Evolutionary conservation across 2,329 filamentous ascomycete genomes (phyloP).

Genomic region (Penicillium sp.): DNA sequence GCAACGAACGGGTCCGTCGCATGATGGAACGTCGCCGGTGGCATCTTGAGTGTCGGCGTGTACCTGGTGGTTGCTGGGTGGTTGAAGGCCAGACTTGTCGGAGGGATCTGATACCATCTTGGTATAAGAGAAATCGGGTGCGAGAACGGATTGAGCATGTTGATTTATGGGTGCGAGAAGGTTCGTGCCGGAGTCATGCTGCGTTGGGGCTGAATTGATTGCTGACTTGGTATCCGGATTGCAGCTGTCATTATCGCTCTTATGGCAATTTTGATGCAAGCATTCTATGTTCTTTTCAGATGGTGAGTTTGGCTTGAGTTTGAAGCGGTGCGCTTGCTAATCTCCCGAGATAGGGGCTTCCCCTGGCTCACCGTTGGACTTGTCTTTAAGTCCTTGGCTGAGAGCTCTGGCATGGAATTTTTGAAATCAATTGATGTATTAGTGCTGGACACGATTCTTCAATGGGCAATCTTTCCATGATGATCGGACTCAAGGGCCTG

Average conservation of each 20-base stretch:
- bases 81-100: conserved; percentile 37
- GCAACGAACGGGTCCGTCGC: conserved; percentile 38
- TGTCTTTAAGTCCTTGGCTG: neutral
- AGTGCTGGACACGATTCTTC: neutral
- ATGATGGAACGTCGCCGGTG: conserved; percentile 45
- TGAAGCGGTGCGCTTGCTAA: neutral
- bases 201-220: neutral
- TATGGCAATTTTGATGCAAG: conserved; percentile 5
- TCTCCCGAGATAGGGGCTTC: neutral
- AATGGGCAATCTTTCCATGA: neutral
- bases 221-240: neutral
- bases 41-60: conserved; percentile 41
- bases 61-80: conserved; percentile 38
- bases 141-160: conserved; percentile 13
- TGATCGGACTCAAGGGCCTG: too few relatives aligned
- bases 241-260: conserved; percentile 5
- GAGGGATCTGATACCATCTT: conserved; percentile 28
- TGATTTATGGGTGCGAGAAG: conserved; percentile 26
- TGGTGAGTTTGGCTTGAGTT: neutral
- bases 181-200: conserved; percentile 19
- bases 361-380: neutral
- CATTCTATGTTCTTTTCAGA: neutral
- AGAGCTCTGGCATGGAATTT: neutral
- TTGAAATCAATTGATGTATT: neutral
- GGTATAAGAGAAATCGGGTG: conserved; percentile 27